Evolutionary conservation across 352 stramenopile species (phyloP).

Genomic region (Bremia lactucae): DNA sequence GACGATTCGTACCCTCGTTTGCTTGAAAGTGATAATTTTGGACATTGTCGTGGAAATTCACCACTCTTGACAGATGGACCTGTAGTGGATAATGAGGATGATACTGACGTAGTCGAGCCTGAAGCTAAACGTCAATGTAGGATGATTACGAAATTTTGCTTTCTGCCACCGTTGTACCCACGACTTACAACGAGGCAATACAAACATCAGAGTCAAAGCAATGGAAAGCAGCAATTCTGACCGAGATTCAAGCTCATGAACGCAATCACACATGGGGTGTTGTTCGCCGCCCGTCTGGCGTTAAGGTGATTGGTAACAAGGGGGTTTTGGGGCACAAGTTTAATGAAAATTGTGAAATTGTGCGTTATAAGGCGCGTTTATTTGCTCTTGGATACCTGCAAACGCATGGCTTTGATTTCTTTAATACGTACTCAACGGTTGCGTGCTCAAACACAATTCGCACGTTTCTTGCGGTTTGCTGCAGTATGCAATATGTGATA

Average conservation of each 20-base stretch:
- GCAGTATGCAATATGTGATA: not conserved
- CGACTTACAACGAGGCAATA: no score
- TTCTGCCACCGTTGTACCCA: no score
- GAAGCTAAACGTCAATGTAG: no score
- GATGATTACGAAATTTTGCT: no score
- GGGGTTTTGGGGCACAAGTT: not conserved
- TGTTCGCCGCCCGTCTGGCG: not conserved
- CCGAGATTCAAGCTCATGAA: not conserved
- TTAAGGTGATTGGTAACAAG: not conserved
- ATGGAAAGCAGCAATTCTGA: not conserved
- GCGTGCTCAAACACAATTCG: not conserved
- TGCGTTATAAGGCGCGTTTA: not conserved
- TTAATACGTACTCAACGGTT: not conserved
- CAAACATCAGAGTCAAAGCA: no score
- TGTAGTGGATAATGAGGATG: no score
- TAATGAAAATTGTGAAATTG: not conserved
- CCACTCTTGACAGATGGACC: no score
- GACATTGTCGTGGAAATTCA: no score
- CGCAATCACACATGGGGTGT: not conserved
- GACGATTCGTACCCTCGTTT: no score
- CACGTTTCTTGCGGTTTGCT: not conserved
- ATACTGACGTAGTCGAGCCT: no score
- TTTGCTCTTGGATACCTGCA: not conserved
- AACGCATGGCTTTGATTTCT: not conserved
- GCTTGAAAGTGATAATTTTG: no score